Base-by-base conservation (phyloP, 768 basidiomycete species). In the Boletus tomentosulus region DNA sequence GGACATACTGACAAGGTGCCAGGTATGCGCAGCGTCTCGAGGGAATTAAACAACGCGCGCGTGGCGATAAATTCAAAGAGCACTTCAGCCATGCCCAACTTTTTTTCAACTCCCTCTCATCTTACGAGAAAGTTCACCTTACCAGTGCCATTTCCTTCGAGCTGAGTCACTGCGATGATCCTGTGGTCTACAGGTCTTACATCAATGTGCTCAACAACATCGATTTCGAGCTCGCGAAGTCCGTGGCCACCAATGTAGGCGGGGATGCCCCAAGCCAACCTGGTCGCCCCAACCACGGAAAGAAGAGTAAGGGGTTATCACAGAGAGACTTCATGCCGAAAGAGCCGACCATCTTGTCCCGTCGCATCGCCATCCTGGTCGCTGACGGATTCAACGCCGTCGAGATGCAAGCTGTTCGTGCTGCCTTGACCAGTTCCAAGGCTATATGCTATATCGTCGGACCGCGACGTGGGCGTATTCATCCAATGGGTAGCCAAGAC, bases 101-200 rank as follows among this genome's bases (percentile, higher is more conserved):
- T 3, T 95, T 94, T 77, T 85, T 82, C 72, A 94, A 96, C 72
- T 94, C 91, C 6, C 78, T 95, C 45, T 62, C 78, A 2, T 61
- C 74, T 0, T 66, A 81, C 51, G 93, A 95, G 74, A 83, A 86
- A 70, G 57, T 71, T n/a, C 90, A 94, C 66, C 73, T 93, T 30
- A 71, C 82, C 46, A 63, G 72, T 4, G 92, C 89, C 5, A 76
- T 89, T 54, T 81, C 83, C 12, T 95, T 96, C 66, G 92, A 94
- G 71, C 77, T 96, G 33, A 84, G 83, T 53, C 90, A 93, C 64
- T 89, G 87, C 69, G 86, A 90, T 48, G 89, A 93, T 60, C 78
- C 80, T 1, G 69, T 74, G 3, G 87, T 95, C 1, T 87, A 86
- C 68, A 73, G 82, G 65, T 75, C 75, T 2, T 87, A 89, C 66